Evolutionary conservation across 495 filamentous ascomycete species (phyloP).

Genomic region (Penicillium pulvis): DNA sequence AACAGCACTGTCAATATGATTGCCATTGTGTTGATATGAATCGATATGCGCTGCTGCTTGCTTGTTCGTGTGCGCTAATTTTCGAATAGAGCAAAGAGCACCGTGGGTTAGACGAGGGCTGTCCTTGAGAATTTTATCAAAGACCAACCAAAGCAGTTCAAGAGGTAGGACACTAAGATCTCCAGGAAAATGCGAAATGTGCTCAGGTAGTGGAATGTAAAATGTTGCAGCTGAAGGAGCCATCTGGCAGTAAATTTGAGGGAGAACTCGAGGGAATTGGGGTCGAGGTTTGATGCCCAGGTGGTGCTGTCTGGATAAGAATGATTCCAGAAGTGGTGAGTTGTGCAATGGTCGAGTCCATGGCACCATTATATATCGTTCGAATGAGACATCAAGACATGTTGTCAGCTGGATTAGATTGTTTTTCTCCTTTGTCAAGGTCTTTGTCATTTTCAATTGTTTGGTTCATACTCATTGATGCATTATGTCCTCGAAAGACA

Average conservation of each 20-base stretch:
- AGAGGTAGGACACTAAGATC: not conserved
- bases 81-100: not conserved
- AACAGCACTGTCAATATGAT: not conserved
- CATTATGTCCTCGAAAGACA: no score
- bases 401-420: no score
- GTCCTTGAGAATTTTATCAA: not conserved
- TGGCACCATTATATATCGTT: no score
- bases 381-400: no score
- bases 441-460: no score
- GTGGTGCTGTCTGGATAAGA: no score
- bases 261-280: no score
- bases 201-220: not conserved
- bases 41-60: not conserved
- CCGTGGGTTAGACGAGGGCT: not conserved
- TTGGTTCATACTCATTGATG: no score
- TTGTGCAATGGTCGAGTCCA: no score
- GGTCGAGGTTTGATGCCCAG: no score
- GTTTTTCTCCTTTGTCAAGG: no score
- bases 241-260: not conserved
- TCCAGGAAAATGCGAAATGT: not conserved
- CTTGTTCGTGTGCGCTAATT: not conserved
- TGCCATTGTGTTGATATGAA: not conserved
- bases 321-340: no score
- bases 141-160: slow-evolving; percentile 1
- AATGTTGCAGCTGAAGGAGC: not conserved